phyloP scores from a whole-genome alignment of 2,329 filamentous ascomycete genomes.

The Tolypocladium amazonense region DNA sequence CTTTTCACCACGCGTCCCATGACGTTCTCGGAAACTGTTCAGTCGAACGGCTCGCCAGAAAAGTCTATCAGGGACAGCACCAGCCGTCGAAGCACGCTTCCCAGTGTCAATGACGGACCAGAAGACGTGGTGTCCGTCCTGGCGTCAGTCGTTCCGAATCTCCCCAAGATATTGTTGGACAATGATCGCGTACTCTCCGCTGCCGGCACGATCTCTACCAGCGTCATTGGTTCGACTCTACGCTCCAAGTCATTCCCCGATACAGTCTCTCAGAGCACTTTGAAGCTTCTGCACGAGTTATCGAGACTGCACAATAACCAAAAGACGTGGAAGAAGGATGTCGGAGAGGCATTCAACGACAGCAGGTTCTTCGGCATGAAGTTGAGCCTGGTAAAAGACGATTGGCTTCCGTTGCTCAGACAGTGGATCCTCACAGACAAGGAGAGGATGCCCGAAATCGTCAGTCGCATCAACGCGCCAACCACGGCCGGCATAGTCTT shows the following conservation, averaged over 20 bases:
- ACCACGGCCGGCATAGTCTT: conserved; percentile 95
- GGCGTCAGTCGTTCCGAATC: conserved; percentile 64
- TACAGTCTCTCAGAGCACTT: conserved; percentile 61
- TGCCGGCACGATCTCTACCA: conserved; percentile 70
- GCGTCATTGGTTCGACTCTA: conserved; percentile 71
- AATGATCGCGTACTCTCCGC: conserved; percentile 72
- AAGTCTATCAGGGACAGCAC: conserved; percentile 24
- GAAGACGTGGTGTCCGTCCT: conserved; percentile 76
- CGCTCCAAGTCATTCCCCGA: conserved; percentile 81
- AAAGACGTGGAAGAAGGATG: conserved; percentile 88
- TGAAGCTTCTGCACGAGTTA: conserved; percentile 68
- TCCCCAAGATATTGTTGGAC: conserved; percentile 76
- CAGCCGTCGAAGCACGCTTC: conserved; percentile 24
- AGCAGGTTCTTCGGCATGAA: conserved; percentile 69
- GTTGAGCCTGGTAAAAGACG: conserved; percentile 51
- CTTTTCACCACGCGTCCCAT: conserved; percentile 84
- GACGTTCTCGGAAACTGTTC: conserved; percentile 50
- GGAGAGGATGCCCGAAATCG: conserved; percentile 72
- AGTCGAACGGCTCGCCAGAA: conserved; percentile 23
- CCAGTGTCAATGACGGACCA: conserved; percentile 35
- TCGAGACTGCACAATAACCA: conserved; percentile 68
- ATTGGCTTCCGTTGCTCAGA: conserved; percentile 74
- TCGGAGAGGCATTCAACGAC: conserved; percentile 88
- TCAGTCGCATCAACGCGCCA: conserved; percentile 69
- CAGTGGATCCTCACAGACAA: conserved; percentile 84